Base-by-base conservation (phyloP, 2,329 filamentous ascomycete genomes). In the Fusarium azukiicola region DNA sequence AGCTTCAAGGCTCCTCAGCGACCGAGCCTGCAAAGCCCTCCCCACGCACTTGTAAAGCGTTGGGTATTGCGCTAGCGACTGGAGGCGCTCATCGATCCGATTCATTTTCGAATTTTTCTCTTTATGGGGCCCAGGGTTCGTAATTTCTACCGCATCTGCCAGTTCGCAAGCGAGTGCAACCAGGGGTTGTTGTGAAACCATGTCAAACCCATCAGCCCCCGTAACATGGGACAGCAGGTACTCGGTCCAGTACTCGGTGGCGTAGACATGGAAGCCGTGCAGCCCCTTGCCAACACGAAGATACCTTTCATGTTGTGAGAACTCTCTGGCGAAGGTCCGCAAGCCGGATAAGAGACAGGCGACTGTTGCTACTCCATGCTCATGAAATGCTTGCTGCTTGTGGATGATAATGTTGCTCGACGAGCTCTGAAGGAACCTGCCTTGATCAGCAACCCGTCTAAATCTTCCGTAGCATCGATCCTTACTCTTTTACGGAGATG, bases 211-310 rank as follows among this genome's bases (percentile, higher is more conserved):
- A 10, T 21, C 23, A 17, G 11, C 9, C 4, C 23, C 54, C 6
- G 2, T 16, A 32, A 14, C 13, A 64, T 38, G 36, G 1, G 71
- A 71, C 6, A 80, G 21, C 1, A 80, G 14, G 16, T 74, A 76
- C 16, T 80, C 77, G 0, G 58, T 67, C 78, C 77, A 80, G 10
- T 74, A 78, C 27, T 80, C 73, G 0, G 75, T 74, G 0, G 78
- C 73, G 21, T 80, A 80, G 38, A 80, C 17, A 5, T 76, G 77
- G 1, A 80, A 54, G 0, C 69, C 77, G 7, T 80, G 76, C 0
- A 80, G 9, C 2, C 78, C 78, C 42, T 69, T 76, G 1, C 54
- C 73, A 4, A 79, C 77, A 0, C 38, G 32, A 2, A 74, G 38
- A 13, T 21, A 0, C 5, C 17, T 58, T 2, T 74, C 42, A 3